Conservation (phyloP, 495 filamentous ascomycete genomes). For the Podospora anserina region DNA sequence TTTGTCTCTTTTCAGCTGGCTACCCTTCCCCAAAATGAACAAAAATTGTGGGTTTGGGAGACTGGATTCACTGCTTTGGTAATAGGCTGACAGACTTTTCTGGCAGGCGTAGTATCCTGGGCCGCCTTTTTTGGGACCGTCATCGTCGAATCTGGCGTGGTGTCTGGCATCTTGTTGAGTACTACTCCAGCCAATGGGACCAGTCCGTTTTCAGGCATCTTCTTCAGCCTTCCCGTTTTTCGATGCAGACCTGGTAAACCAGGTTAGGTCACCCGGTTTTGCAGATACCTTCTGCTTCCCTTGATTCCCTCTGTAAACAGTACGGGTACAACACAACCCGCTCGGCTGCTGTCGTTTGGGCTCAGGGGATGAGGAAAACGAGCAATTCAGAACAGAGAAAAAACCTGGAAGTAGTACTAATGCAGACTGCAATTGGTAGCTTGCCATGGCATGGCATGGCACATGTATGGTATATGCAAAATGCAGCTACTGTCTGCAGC, state of each 20-base stretch:
- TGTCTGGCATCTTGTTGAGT: background rate
- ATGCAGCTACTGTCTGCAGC: background rate
- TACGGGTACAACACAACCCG: background rate
- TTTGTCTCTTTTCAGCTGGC: background rate
- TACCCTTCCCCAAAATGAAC: background rate
- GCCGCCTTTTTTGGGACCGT: background rate
- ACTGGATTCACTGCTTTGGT: too few species aligned
- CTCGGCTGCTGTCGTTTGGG: background rate
- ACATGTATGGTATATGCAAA: background rate
- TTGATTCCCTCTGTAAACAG: background rate
- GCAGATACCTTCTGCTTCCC: background rate
- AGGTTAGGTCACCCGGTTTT: background rate
- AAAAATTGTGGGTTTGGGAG: background rate
- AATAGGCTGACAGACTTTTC: background rate
- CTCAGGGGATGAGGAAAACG: background rate
- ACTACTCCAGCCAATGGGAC: background rate
- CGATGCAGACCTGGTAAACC: background rate
- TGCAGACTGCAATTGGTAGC: background rate
- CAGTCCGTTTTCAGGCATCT: background rate
- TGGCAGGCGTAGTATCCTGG: background rate
- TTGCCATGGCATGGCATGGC: background rate
- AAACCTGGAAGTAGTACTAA: background rate
- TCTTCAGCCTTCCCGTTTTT: background rate
- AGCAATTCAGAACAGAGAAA: background rate
- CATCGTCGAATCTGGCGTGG: background rate